A percentile compares a stretch with the other conserved stretches of the same genome.
phyloP scores from a whole-genome alignment of 164 flowering plant species.

The Malania oleifera region DNA sequence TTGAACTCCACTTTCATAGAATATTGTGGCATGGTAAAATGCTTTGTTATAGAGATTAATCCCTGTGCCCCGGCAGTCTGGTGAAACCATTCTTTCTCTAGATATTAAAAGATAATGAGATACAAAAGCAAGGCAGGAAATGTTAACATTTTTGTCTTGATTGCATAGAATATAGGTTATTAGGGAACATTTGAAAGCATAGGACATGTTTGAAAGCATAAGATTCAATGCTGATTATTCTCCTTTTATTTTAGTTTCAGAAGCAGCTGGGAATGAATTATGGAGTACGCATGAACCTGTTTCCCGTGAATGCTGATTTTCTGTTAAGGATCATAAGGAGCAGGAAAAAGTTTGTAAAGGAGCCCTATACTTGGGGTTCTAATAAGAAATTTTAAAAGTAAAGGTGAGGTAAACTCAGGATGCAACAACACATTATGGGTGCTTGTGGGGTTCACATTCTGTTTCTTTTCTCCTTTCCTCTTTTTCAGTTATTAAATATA shows the following conservation, averaged over 20 bases:
- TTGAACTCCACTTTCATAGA: neutral
- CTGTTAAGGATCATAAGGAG: slow-evolving; percentile 1
- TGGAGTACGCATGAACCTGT: slow-evolving; percentile 15
- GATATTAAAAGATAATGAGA: slow-evolving; percentile 1
- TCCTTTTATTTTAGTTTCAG: neutral
- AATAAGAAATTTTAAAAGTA: slow-evolving; percentile 7
- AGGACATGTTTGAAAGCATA: neutral
- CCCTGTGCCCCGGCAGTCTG: slow-evolving; percentile 15
- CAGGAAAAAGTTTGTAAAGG: neutral
- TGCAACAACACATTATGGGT: slow-evolving; percentile 25
- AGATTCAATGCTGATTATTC: neutral
- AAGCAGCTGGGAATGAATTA: neutral
- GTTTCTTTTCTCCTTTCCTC: slow-evolving; percentile 24
- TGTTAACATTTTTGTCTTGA: slow-evolving; percentile 5
- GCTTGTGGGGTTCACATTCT: slow-evolving; percentile 28
- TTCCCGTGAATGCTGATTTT: neutral
- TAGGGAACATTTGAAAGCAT: neutral
- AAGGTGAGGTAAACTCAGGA: slow-evolving; percentile 14
- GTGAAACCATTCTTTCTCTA: slow-evolving; percentile 15
- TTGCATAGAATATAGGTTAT: neutral
- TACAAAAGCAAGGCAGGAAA: slow-evolving; percentile 13
- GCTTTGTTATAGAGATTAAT: slow-evolving; percentile 13
- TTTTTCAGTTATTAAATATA: slow-evolving; percentile 26
- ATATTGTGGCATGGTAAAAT: neutral
- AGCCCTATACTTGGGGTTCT: slow-evolving; percentile 9